Conservation (phyloP, 202 grass and related monocot genomes). For the Zizania palustris region DNA sequence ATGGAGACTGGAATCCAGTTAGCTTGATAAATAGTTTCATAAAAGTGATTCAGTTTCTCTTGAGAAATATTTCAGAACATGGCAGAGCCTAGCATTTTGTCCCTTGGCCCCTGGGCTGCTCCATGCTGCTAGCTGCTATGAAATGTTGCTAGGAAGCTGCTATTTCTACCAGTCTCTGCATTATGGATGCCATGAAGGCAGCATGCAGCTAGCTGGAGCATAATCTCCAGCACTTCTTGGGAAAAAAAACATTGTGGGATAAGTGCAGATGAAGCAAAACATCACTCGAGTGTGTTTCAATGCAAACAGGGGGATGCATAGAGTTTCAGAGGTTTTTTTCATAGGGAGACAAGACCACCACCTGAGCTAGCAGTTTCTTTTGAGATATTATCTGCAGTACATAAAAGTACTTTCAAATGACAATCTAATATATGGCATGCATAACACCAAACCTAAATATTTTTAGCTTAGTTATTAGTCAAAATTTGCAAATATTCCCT, state of each 20-base stretch:
- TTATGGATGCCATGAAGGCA: not conserved
- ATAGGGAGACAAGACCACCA: too few relatives aligned
- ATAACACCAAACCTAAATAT: too few relatives aligned
- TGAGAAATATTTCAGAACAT: not conserved
- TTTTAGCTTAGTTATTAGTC: not conserved
- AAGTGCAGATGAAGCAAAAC: slow-evolving; percentile 42
- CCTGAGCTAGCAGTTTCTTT: too few relatives aligned
- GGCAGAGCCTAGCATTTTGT: slow-evolving; percentile 10
- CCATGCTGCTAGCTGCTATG: not conserved
- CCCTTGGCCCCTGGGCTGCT: not conserved
- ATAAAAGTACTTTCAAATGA: not conserved
- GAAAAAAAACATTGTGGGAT: slow-evolving; percentile 8
- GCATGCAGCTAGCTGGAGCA: not conserved
- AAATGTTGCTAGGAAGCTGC: too few relatives aligned
- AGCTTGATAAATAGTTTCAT: too few relatives aligned
- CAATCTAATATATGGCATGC: too few relatives aligned
- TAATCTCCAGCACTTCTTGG: not conserved
- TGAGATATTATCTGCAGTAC: too few relatives aligned
- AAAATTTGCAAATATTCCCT: not conserved
- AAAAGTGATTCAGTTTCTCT: too few relatives aligned
- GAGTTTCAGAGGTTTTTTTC: too few relatives aligned
- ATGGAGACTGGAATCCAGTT: too few relatives aligned
- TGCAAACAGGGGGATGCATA: too few relatives aligned
- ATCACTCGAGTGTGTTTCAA: too few relatives aligned
- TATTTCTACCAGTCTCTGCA: not conserved